Conservation (phyloP, 305 asterid genomes). For the Solanum hybrid region DNA sequence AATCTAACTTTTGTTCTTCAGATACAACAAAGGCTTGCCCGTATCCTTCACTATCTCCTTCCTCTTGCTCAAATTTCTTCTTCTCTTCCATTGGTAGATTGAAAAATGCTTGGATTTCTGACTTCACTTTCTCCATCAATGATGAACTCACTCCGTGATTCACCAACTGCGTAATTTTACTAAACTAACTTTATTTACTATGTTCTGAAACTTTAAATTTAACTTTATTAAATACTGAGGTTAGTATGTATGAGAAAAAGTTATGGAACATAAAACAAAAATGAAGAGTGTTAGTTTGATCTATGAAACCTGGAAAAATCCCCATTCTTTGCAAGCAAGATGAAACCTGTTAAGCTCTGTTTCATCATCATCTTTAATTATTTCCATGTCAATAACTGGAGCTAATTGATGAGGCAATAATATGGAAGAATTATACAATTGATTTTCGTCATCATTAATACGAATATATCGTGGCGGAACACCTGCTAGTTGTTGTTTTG, state of each 20-base stretch:
- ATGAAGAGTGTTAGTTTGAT: not conserved
- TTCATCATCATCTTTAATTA: not conserved
- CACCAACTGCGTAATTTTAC: not conserved
- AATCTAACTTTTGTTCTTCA: slow-evolving; percentile 7
- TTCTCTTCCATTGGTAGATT: slow-evolving; percentile 8
- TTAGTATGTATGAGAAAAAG: too few relatives aligned
- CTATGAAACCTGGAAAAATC: not conserved
- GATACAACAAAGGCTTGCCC: slow-evolving; percentile 6
- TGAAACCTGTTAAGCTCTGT: not conserved
- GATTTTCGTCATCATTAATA: too few relatives aligned
- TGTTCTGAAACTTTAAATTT: too few relatives aligned
- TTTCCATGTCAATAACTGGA: slow-evolving; percentile 7
- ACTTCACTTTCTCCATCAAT: slow-evolving; percentile 2
- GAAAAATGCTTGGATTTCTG: not conserved
- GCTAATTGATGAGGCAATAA: not conserved
- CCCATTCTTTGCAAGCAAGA: not conserved
- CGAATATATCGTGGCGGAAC: too few relatives aligned
- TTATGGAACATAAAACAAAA: too few relatives aligned
- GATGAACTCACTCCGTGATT: slow-evolving; percentile 8
- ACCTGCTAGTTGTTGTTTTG: too few relatives aligned
- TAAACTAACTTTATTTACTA: too few relatives aligned
- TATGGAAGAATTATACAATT: not conserved
- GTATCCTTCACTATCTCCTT: not conserved
- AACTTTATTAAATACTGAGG: too few relatives aligned
- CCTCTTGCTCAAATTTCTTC: slow-evolving; percentile 4